Conservation (phyloP, 176 grass and related monocot genomes). For the Avena eriantha region DNA sequence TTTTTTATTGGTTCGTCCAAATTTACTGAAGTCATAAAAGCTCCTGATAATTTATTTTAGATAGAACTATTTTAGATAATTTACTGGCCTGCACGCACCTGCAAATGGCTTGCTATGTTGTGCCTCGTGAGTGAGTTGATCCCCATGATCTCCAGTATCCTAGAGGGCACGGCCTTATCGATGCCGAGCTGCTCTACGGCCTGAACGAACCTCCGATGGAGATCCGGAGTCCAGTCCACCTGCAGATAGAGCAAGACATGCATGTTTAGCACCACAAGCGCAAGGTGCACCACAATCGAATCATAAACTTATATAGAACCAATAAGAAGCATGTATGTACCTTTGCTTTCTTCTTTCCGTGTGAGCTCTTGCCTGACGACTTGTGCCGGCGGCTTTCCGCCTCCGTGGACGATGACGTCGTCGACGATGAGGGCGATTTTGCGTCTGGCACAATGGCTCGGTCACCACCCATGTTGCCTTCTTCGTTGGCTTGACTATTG, state of each 20-base stretch:
- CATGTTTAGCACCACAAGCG: neutral
- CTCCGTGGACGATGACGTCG: constrained; percentile 45
- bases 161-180: constrained; percentile 90
- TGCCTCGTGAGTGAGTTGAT: constrained; percentile 86
- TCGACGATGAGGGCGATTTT: constrained; percentile 58
- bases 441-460: constrained; percentile 18
- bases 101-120: constrained; percentile 94
- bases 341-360: constrained; percentile 91
- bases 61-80: neutral
- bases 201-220: constrained; percentile 90
- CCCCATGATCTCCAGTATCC: constrained; percentile 96
- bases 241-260: neutral
- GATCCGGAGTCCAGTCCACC: constrained; percentile 98
- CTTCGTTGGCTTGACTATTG: constrained; percentile 27
- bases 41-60: neutral
- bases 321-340: constrained; percentile 38
- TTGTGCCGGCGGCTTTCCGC: constrained; percentile 51
- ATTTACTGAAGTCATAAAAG: neutral
- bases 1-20: neutral
- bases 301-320: neutral
- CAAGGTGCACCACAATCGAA: neutral
- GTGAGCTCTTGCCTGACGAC: constrained; percentile 57
- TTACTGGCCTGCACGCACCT: constrained; percentile 41
- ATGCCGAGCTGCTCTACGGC: constrained; percentile 91
- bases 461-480: constrained; percentile 14